These are phyloP conservation scores for sunflower (Helianthus annuus) DNA, from an alignment of 129 eudicot genomes.

Conservation along the genomic window HanXRQr2.0-SUNRISE NC_035449.2:10525809-10526308, in stretches of 20 bases:
- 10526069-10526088: not conserved
- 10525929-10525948: constrained; percentile 10
- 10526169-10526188: constrained; percentile 2
- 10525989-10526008: constrained; percentile 12
- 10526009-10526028: constrained; percentile 13
- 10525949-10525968: constrained; percentile 11
- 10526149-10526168: not conserved
- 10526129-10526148: not conserved
- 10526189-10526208: constrained; percentile 13
- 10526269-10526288: not conserved
- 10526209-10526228: not conserved
- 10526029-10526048: not conserved
- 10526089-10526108: not conserved
- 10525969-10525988: constrained; percentile 13
- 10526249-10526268: not conserved
- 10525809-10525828: not conserved
- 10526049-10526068: not conserved
- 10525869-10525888: constrained; percentile 16
- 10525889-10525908: not conserved
- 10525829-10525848: constrained; percentile 1
- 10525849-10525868: constrained; percentile 1
- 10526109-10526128: not conserved
- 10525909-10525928: not conserved
- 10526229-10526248: not conserved
- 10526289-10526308: not conserved